Base-by-base conservation (phyloP, 179 eudicot species). In the Silene coronaria region DNA sequence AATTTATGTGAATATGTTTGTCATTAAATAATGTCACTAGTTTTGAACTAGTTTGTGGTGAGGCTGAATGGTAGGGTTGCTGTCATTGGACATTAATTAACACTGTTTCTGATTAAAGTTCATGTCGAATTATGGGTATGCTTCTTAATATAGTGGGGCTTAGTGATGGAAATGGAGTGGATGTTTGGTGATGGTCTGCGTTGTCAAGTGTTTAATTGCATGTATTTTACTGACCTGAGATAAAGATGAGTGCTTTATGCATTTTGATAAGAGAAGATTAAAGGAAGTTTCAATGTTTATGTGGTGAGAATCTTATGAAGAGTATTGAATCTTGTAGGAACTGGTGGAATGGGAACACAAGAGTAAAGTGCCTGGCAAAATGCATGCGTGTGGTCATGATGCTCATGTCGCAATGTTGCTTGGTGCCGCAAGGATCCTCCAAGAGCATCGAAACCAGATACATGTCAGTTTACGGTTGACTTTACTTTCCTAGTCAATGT, bases 371-470 rank as follows among this genome's bases (percentile, higher is more conserved):
- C 87, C 90, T 19, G 99, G 97, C 27, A 95, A 95, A 80, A 95
- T 95, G 97, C 99, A 95, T 51, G 99, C 97, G 76, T 95, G 97
- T 79, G 97, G 99, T 42, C 97, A 95, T 76, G 99, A 95, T 82
- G 93, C 91, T 60, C 99, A 95, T 85, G 92, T 92, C 73, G 85
- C 99, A 17, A 95, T 95, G 97, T 87, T 92, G 78, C 93, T 95
- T 71, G 97, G 99, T 72, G 99, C 99, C 10, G 99, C 99, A 17
- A 91, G 86, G 87, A 87, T 95, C 76, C 93, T 95, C 81, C 95
- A 88, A 84, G 90, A 91, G 80, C 89, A 95, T 76, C 85, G 67
- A 0, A 80, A 88, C 27, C 73, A 82, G 57, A 62, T 95, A 19
- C 79, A 87, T 90, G 96, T 90, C 78, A 28, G 75, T 55, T 66